Evolutionary conservation across 306 rosid species (phyloP), one percentile per base, ranked within the genome.

Genomic region (Bauhinia variegata): DNA sequence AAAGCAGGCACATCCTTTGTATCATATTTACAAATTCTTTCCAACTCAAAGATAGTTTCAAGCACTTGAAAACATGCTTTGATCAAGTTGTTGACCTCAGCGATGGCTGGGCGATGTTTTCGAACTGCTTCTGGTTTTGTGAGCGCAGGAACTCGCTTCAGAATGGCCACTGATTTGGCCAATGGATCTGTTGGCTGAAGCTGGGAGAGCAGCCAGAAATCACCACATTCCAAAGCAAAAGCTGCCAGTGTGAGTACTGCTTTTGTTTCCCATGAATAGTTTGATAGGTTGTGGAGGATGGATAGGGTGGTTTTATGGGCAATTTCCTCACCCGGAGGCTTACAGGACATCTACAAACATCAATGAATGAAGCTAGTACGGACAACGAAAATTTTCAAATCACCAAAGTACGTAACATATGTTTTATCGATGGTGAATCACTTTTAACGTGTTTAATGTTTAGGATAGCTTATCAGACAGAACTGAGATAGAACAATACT

Each of bases 251-350:
- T 75, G 8, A 91, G 61, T 69, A 85, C 87, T 0, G 84, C 86
- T 70, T 88, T 88, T n/a, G 91, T 91, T 15, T 88, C 91, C 97
- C 97, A 91, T 2, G 75, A 56, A 57, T 80, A 88, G 72, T 33
- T 63, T 11, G 85, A 70, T 1, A 91, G 79, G 71, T 80, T 81
- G 55, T 70, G 65, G 1, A 88, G 83, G 12, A 88, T 86, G 4
- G 86, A 28, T 14, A 82, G 8, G 4, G 96, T 79, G 1, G 92
- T 77, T 48, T 65, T 79, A 80, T 88, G 93, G 8, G 88, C 85
- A 15, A 53, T 76, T 46, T 71, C 77, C 43, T 86, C 97, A 6
- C 92, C 73, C 1, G 81, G 67, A 30, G 77, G 51, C 84, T 84
- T 84, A 89, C 91, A 84, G 41, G 83, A 63, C 80, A 91, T 63